These are phyloP conservation scores for Williopsis jadinii DNA, from an alignment of 1,139 yeast genomes.

Conservation along the genomic window DNA sequence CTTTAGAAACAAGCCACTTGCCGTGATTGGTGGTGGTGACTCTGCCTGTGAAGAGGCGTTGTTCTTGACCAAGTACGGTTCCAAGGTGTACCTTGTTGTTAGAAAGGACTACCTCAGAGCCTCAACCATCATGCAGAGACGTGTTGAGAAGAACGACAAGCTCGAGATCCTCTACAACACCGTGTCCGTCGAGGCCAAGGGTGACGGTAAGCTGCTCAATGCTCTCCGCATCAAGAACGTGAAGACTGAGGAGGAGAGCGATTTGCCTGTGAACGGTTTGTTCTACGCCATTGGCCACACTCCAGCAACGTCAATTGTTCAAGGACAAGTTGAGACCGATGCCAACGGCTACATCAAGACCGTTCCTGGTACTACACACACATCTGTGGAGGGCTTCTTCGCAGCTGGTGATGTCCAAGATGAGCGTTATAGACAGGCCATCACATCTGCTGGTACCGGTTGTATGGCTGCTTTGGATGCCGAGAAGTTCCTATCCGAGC, in stretches of 20 bases:
- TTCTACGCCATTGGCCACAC: constrained; percentile 97
- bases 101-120: constrained; percentile 95
- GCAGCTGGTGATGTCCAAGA: constrained; percentile 99
- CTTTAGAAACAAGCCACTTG: constrained; percentile 94
- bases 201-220: constrained; percentile 75
- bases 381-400: constrained; percentile 86
- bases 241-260: constrained; percentile 60
- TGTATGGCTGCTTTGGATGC: constrained; percentile 99
- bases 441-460: constrained; percentile 98
- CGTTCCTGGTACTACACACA: constrained; percentile 78
- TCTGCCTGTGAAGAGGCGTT: constrained; percentile 99
- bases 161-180: constrained; percentile 87
- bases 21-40: constrained; percentile 98
- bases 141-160: constrained; percentile 77
- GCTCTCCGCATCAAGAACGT: constrained; percentile 60
- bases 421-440: constrained; percentile 95
- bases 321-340: constrained; percentile 75
- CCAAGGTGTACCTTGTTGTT: constrained; percentile 87
- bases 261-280: constrained; percentile 79
- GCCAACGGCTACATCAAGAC: constrained; percentile 85
- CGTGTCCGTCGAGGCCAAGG: constrained; percentile 81
- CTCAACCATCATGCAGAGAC: constrained; percentile 92
- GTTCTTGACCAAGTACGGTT: constrained; percentile 92
- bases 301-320: constrained; percentile 85
- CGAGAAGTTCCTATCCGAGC: constrained; percentile 74